Evolutionary conservation across 2,329 filamentous ascomycete species (phyloP), one percentile per base, ranked within the genome.

Genomic region (Ceratocystis papillata): DNA sequence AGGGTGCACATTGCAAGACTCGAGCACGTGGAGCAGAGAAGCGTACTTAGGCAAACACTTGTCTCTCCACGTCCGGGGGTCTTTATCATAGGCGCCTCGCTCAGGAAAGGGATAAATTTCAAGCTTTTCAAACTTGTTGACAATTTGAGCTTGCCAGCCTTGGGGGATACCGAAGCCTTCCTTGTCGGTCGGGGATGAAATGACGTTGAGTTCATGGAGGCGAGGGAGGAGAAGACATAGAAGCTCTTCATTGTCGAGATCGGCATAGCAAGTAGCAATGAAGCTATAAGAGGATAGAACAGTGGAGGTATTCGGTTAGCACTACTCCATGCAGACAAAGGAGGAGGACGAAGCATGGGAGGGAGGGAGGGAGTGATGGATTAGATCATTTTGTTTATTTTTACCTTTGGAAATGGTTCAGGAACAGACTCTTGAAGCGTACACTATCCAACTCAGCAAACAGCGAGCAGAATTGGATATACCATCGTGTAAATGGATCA

Each of bases 381-480:
- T 41, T 4, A 4, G 0, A 41, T 15, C 4, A 15, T 41, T 41
- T 15, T 12, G 10, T 12, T 41, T 12, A 12, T 41, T 41, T 5
- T 74, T 76, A 89, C 83, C 84, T 90, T 74, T 95, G 89, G 70
- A 97, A 91, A 67, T 89, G 86, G 46, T 85, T 87, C 6, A 92
- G 79, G 41, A 96, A 81, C n/a, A 96, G 78, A 69, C 84, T 86
- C 65, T 85, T 83, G 72, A 97, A 99, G 48, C 89, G 83, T 64
- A 87, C 83, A 1, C 81, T 73, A 59, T 91, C 86, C 45, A 95
- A 79, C 65, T 90, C 83, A 0, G 89, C 87, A 70, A 94, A 86
- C 64, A 89, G 86, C 15, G 87, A 87, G 75, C 90, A 96, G 74
- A 97, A 96, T 0, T 86, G 82, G 55, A 97, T 81, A 73, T 96